Evolutionary conservation across 441 rosid genomes (phyloP).

Genomic region (Dalechampia spathulata): DNA sequence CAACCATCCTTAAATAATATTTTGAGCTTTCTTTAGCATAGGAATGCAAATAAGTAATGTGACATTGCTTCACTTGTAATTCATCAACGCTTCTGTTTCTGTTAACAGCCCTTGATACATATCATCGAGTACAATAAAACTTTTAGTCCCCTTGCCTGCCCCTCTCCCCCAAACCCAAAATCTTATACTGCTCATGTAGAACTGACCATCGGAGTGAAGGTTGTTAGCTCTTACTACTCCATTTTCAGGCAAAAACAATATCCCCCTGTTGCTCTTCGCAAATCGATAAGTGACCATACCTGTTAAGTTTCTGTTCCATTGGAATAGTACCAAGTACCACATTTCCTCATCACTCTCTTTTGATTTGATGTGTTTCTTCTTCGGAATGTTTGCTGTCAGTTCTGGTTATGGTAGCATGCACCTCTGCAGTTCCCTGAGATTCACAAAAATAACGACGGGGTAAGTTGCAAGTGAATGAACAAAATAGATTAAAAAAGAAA

Average conservation of each 20-base stretch:
- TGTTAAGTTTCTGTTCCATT: background rate
- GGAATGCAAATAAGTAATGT: background rate
- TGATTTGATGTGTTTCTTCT: constrained; percentile 11
- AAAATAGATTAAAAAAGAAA: background rate
- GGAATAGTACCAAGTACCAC: background rate
- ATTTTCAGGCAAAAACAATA: background rate
- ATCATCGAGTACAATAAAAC: background rate
- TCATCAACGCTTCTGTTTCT: background rate
- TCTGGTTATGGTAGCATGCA: constrained; percentile 5
- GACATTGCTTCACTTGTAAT: background rate
- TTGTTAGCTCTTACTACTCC: background rate
- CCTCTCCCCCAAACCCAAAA: too few relatives aligned
- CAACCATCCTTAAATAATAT: too few relatives aligned
- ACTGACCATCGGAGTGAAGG: too few relatives aligned
- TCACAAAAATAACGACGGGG: background rate
- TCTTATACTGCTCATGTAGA: too few relatives aligned
- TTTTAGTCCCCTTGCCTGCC: too few relatives aligned
- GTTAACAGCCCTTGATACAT: background rate
- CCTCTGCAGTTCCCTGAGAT: constrained; percentile 15
- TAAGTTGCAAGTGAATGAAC: background rate
- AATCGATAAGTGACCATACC: background rate
- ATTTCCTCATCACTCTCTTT: constrained; percentile 13
- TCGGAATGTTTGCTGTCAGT: constrained; percentile 19
- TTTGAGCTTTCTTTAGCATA: too few relatives aligned
- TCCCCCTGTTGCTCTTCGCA: constrained; percentile 1